These are phyloP conservation scores for Pythium plurisporium DNA, from an alignment of 352 stramenopile genomes.

Conservation along the genomic window DNA sequence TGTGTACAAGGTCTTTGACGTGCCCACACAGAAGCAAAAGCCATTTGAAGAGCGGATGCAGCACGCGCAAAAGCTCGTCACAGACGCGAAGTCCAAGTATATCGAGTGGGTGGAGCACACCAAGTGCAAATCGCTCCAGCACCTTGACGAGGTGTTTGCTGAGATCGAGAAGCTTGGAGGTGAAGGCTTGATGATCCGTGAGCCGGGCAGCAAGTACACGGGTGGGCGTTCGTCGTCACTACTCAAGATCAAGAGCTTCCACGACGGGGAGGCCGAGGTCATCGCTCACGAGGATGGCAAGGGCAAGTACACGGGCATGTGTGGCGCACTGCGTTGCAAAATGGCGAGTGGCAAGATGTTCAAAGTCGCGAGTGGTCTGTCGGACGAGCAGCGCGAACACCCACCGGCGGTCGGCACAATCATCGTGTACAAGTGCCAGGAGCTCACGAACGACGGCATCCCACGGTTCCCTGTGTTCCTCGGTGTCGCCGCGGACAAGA, in stretches of 20 bases:
- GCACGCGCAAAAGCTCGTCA: slow-evolving; percentile 28
- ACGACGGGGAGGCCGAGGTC: slow-evolving; percentile 61
- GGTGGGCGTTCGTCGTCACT: slow-evolving; percentile 47
- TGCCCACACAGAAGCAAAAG: slow-evolving; percentile 36
- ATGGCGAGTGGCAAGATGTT: slow-evolving; percentile 72
- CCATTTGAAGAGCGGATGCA: slow-evolving; percentile 58
- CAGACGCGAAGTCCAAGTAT: slow-evolving; percentile 26
- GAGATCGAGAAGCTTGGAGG: slow-evolving; percentile 54
- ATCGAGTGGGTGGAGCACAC: slow-evolving; percentile 64
- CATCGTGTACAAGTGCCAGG: slow-evolving; percentile 79
- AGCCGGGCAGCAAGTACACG: slow-evolving; percentile 49
- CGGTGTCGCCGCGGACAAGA: slow-evolving; percentile 53
- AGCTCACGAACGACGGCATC: slow-evolving; percentile 64
- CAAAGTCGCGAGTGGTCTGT: slow-evolving; percentile 64
- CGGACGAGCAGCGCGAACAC: slow-evolving; percentile 42
- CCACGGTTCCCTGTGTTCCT: slow-evolving; percentile 74
- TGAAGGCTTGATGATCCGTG: slow-evolving; percentile 70
- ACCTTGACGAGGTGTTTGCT: slow-evolving; percentile 50
- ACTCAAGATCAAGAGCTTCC: slow-evolving; percentile 78
- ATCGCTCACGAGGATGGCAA: slow-evolving; percentile 65
- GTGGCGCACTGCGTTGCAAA: slow-evolving; percentile 48
- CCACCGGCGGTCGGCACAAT: slow-evolving; percentile 51
- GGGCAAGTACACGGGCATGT: slow-evolving; percentile 58
- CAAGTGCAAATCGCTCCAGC: slow-evolving; percentile 39
- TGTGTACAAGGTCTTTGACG: slow-evolving; percentile 72